Evolutionary conservation across 192 early-diverging fungal species (phyloP), one percentile per base, ranked within the genome.

Genomic region (Mortierella antarctica): DNA sequence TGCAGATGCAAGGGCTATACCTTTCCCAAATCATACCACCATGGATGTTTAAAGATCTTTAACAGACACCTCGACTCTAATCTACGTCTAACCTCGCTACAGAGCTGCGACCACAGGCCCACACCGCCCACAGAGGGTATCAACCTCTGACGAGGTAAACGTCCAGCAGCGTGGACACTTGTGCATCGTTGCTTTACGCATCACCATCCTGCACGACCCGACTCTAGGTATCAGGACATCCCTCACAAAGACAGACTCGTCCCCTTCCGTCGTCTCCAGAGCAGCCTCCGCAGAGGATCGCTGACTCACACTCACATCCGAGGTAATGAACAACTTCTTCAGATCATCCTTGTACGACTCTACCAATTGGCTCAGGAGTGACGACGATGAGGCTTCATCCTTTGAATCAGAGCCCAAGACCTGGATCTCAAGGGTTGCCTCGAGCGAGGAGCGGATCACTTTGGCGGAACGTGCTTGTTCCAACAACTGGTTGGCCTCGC

Each of bases 81-180:
- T 31, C 3, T 31, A 31, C 31, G 31, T 51, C 17, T 51, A 51
- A n/a, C 62, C 53, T 40, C n/a, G 4, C 15, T 72, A 55, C 18
- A 74, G 39, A 0, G 58, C 41, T 0, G 66, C 63, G 54, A 87
- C 71, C 7, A 83, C 86, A 13, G 66, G 55, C 17, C 72, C 71
- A 67, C 94, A 95, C 58, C 94, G 85, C 14, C 48, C 20, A 73
- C 94, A 95, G 10, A 95, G 77, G 7, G 66, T 53, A 31, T 88
- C 83, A 3, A 74, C 83, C 9, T 72, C 63, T 0, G 59, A 53
- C 2, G 92, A 87, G 57, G 83, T 82, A 54, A 87, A 91, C 66
- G 88, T 91, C 91, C 94, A 92, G 82, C 94, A 95, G 45, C 94
- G 88, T 18, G 94, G 94, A 65, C 94, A 95, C 68, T 95, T 95